These are phyloP conservation scores for Cyclocybe aegerita DNA, from an alignment of 768 basidiomycete species.

Conservation along the genomic window DNA sequence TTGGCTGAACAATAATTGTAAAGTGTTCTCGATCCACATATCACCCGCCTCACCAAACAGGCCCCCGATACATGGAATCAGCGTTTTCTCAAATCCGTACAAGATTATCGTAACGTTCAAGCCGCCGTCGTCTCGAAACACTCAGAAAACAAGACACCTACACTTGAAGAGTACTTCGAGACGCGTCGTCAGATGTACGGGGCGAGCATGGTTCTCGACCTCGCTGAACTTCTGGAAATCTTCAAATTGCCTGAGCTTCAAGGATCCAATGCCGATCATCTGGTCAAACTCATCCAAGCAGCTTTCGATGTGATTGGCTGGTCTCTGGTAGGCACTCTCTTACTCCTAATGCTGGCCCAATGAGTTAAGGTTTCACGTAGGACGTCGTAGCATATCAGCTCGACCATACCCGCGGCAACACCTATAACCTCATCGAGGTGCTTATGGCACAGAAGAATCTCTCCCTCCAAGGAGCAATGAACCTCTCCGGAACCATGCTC, in stretches of 20 bases:
- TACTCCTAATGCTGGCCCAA: background rate
- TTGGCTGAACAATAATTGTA: background rate
- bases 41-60: constrained; percentile 32
- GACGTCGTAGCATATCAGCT: constrained; percentile 59
- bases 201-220: constrained; percentile 45
- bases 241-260: constrained; percentile 32
- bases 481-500: constrained; percentile 37
- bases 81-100: constrained; percentile 36
- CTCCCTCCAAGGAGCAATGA: constrained; percentile 51
- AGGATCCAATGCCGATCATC: constrained; percentile 5
- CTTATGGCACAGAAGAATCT: constrained; percentile 43
- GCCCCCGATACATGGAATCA: constrained; percentile 37
- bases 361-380: constrained; percentile 27
- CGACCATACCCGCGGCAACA: constrained; percentile 34
- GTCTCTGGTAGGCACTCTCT: constrained; percentile 43
- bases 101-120: constrained; percentile 36
- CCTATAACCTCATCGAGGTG: constrained; percentile 48
- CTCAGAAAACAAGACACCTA: constrained; percentile 27
- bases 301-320: constrained; percentile 52
- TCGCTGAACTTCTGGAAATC: constrained; percentile 55
- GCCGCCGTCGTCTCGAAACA: constrained; percentile 24
- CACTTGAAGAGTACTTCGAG: constrained; percentile 46
- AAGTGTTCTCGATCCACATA: constrained; percentile 16
- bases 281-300: constrained; percentile 31
- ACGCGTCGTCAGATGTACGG: constrained; percentile 50